Evolutionary conservation across 2,329 filamentous ascomycete genomes (phyloP), one percentile per base, ranked within the genome.

Genomic region (Xylaria sp.): DNA sequence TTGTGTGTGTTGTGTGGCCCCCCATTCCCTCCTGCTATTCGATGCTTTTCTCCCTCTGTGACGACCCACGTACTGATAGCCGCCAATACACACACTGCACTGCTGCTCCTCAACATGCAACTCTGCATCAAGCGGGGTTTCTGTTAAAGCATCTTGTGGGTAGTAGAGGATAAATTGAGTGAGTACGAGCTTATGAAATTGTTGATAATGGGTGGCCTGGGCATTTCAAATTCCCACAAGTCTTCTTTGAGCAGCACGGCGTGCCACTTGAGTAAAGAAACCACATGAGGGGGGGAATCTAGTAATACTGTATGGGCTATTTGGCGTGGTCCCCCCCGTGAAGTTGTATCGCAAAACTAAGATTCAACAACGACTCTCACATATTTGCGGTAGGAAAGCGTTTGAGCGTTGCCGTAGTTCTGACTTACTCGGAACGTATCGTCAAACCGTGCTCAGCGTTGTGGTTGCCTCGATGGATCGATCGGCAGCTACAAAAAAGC

Each of bases 1-100:
- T 49, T 47, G 52, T 58, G 57, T 52, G 58, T 43, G 40, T 49
- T 43, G 40, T 49, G 53, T 48, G 58, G 54, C 49, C 38, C 57
- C 31, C 46, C 21, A 2, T 17, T 41, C 6, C 17, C n/a, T 33
- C 23, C 46, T 58, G 37, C 27, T 33, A 59, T 63, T 63, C 37
- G 56, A 60, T 63, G 17, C 29, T 57, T 10, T 55, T 48, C 29
- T 35, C 46, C 29, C 19, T 48, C 29, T 11, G 33, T 21, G 29
- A 55, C 56, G 37, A 53, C 54, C 57, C 60, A 61, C 54, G 27
- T 44, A 10, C 48, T 21, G n/a, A 49, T 37, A 47, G 44, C n/a
- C 40, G 35, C 54, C 38, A 53, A 40, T 33, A 47, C 43, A 37
- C 43, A 23, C 33, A 35, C n/a, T 17, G n/a, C n/a, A 21, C 33